Base-by-base conservation (phyloP, 352 stramenopile genomes). In the Phytophthora ohioensis region DNA sequence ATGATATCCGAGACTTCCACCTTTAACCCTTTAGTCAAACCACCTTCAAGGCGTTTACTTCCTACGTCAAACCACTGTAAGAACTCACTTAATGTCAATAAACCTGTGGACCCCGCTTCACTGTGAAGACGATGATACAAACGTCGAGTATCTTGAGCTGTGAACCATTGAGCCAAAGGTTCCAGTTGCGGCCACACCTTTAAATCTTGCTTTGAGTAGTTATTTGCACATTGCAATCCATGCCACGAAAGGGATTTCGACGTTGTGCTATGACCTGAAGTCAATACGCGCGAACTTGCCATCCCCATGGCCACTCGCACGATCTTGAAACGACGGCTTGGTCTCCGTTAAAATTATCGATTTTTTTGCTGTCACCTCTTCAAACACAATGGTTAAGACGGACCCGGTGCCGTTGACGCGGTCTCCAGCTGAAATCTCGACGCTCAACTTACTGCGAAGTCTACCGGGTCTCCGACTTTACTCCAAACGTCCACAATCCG, bases 161-260 rank as follows among this genome's bases (percentile, higher is more conserved):
- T 91, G 66, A 93, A 91, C 81, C 85, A 93, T 15, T 85, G 78
- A 13, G 79, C 67, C n/a, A 93, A 21, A 12, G 83, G 80, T 4
- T 80, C 46, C 27, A 86, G 60, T 47, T 93, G 85, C n/a, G 83
- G 75, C 85, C 83, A 93, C 49, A 91, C 59, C 30, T 60, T 73
- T 31, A 90, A 64, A 63, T 93, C 83, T 4, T 73, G 77, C 41
- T 67, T 63, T 4, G 61, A 76, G 60, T 92, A 92, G 59, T 85
- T 75, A 46, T 90, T 65, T 0, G 82, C 78, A 34, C 75, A 81
- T 45, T 80, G 73, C 36, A 92, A 17, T 30, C 47, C 65, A 34
- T 74, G 48, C 69, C 52, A 73, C 46, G 71, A 54, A 34, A 31
- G 34, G 0, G 31, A 12, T 13, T 41, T 63, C 9, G 31, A 46